Evolutionary conservation across 768 basidiomycete genomes (phyloP).

Genomic region (Lentinula sp.): DNA sequence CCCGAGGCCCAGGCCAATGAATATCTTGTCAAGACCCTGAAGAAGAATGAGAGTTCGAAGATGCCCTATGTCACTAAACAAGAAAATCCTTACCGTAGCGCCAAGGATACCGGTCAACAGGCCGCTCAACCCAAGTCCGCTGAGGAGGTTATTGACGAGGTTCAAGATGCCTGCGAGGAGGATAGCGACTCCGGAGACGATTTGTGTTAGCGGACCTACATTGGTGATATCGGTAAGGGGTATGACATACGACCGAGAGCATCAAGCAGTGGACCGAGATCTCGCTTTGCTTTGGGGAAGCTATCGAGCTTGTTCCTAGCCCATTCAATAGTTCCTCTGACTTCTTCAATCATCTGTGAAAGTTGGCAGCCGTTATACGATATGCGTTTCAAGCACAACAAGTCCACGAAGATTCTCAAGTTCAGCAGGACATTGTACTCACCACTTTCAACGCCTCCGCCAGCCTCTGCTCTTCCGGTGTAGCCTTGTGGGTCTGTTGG

Average conservation of each 20-base stretch:
- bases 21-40: conserved; percentile 31
- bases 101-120: conserved; percentile 25
- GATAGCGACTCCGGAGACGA: conserved; percentile 30
- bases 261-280: conserved; percentile 30
- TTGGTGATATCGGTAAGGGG: too few relatives aligned
- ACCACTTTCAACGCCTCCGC: conserved; percentile 31
- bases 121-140: conserved; percentile 25
- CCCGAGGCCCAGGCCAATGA: conserved; percentile 25
- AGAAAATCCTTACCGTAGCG: conserved; percentile 18
- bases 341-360: conserved; percentile 26
- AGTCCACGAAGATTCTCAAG: too few relatives aligned
- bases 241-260: conserved; percentile 24
- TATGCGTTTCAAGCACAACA: too few relatives aligned
- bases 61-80: neutral
- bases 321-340: conserved; percentile 32
- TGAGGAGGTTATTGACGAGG: conserved; percentile 25
- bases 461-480: conserved; percentile 31
- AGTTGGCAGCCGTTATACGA: too few relatives aligned
- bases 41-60: neutral
- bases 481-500: conserved; percentile 27
- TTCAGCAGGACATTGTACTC: conserved; percentile 4
- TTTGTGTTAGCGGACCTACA: conserved; percentile 29
- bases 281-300: conserved; percentile 31
- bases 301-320: conserved; percentile 28
- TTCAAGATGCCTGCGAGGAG: conserved; percentile 29